Percentiles rank a stretch among this genome's conserved stretches.
These are phyloP conservation scores for Lipomyces sp. DNA, from an alignment of 805 yeast species.

Conservation along the genomic window DNA sequence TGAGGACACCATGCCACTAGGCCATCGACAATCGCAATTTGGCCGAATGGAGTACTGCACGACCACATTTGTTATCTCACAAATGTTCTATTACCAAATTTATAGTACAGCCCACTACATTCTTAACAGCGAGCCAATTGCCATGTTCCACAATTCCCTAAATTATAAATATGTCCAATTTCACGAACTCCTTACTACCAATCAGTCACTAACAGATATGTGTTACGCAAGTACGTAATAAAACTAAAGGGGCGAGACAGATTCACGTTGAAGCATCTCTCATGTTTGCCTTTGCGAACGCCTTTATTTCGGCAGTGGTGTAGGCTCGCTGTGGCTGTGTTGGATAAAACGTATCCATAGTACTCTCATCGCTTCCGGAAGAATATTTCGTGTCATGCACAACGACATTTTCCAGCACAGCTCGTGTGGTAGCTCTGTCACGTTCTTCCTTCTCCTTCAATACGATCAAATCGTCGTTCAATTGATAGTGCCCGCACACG, in stretches of 20 bases:
- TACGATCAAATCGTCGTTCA: constrained; percentile 41
- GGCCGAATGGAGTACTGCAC: no score
- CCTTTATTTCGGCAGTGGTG: constrained; percentile 30
- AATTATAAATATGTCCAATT: background rate
- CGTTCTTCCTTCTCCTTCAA: constrained; percentile 31
- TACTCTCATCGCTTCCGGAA: constrained; percentile 1
- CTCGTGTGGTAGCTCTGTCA: constrained; percentile 21
- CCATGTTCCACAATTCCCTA: background rate
- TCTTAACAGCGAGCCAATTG: background rate
- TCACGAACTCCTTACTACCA: background rate
- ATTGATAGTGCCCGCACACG: constrained; percentile 36
- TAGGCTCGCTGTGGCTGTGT: constrained; percentile 23
- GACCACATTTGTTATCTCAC: no score
- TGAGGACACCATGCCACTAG: no score
- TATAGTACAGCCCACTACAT: background rate
- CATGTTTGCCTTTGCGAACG: constrained; percentile 22
- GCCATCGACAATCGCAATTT: no score
- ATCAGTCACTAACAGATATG: background rate
- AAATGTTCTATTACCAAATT: background rate
- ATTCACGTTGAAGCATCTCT: background rate
- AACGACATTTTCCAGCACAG: constrained; percentile 24
- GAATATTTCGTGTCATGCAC: constrained; percentile 14
- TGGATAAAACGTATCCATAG: background rate
- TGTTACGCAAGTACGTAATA: background rate
- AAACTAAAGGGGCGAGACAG: background rate